Base-by-base conservation (phyloP, 805 yeast genomes). In the Metschnikowia rubicola region DNA sequence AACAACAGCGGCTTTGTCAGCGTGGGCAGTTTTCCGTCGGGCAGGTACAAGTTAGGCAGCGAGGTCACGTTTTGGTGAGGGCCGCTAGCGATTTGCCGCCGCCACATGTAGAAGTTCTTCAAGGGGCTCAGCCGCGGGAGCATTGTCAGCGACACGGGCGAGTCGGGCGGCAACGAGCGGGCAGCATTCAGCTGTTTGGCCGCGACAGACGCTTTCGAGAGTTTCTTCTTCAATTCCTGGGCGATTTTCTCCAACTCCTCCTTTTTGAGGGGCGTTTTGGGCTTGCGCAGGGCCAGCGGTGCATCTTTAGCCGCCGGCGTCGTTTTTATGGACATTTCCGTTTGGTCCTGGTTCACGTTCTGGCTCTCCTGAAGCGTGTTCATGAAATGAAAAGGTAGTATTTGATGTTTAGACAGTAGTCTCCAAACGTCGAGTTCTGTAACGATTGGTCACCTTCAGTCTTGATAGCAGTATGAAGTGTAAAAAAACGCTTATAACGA, bases 221-320 rank as follows among this genome's bases (percentile, higher is more conserved):
- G 60, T 53, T 70, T 71, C 47, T 61, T 64, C 56, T 71, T 72
- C 51, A 72, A 62, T 56, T 71, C 70, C 44, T 64, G 63, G 49
- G 77, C 77, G 28, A 72, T 72, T 43, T 68, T 65, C 55, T 72
- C 77, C 48, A 72, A 59, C 48, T 72, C 77, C 47, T 71, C 77
- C 54, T 72, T 72, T 49, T 65, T 65, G 55, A 72, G 61, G 19
- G 73, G 67, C 7, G 74, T 65, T 50, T 70, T 70, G 12, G 61
- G 60, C 43, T 56, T 58, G 39, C 46, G 53, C 15, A 39, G 12
- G 35, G 33, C 19, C 17, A 34, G 30, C 26, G 35, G 40, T 39
- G 41, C 46, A 13, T 46, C 53, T 37, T 43, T 51, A 26, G 39
- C 43, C 41, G 51, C 51, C n/a, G 55, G 52, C 19, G 48, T 47